Base-by-base conservation (phyloP, 495 filamentous ascomycete genomes). In the Chaetomidium leptoderma region DNA sequence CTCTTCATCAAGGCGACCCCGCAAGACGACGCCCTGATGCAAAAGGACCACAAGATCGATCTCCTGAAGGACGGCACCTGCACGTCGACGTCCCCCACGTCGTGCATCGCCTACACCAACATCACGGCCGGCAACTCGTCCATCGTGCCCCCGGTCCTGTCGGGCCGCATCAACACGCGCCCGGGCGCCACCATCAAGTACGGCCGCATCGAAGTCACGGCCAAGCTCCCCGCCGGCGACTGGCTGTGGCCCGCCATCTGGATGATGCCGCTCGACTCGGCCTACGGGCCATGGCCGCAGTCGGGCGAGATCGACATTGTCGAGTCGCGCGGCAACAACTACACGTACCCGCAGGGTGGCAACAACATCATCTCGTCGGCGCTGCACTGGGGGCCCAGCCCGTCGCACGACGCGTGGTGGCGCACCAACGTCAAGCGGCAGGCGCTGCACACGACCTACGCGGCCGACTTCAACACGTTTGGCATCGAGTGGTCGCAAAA, bases 171-270 rank as follows among this genome's bases (percentile, higher is more conserved):
- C 72, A 85, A 85, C 69, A 91, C 87, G 53, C 85, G 77, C 60
- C 80, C 77, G 21, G 81, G 86, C 26, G 83, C 84, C 14, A 76
- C 69, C 9, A 90, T 95, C 77, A 88, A 83, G 66, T 95, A 89
- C 66, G 90, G 90, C 49, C 85, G 88, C 40, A 78, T 95, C 49
- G 87, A 95, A 68, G 89, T 95, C 8, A 82, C 75, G 4, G 90
- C 90, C 24, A 85, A 84, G 63, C 68, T 92, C 17, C 88, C 90
- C 1, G 70, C 72, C 9, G 90, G 90, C 29, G 88, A 92, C 66
- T 95, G 90, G 90, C 77, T 95, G 24, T 95, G 90, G 90, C 90
- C 90, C 23, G 90, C 89, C 37, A 92, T 95, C 63, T 93, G 90
- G 88, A 89, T 95, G 89, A 78, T 95, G 79, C 90, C 90, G 8